These are phyloP conservation scores for Boehmeria nivea DNA, from an alignment of 306 rosid genomes.

Conservation along the genomic window DNA sequence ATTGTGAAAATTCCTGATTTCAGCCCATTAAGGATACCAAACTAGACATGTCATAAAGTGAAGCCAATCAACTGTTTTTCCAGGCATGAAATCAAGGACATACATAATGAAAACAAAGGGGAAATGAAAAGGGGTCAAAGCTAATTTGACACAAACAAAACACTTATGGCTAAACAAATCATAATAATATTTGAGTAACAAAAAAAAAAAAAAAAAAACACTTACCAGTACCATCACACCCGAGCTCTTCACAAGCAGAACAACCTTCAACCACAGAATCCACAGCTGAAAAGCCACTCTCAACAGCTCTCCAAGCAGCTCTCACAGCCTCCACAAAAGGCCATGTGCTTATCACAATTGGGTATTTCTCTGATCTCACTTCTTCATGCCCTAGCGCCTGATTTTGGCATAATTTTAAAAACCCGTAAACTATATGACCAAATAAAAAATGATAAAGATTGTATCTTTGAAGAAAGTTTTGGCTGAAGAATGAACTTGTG, in stretches of 20 bases:
- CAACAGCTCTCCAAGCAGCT: conserved; percentile 74
- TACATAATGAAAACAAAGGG: not conserved
- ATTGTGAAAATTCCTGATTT: too few relatives aligned
- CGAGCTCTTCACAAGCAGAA: conserved; percentile 77
- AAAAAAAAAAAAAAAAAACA: too few relatives aligned
- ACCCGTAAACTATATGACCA: not conserved
- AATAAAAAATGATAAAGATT: conserved; percentile 10
- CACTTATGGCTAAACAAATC: too few relatives aligned
- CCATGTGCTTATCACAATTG: conserved; percentile 90
- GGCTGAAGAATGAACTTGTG: too few relatives aligned
- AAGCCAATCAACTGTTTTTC: too few relatives aligned
- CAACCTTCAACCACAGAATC: conserved; percentile 92
- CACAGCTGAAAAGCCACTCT: conserved; percentile 66
- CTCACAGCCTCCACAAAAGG: conserved; percentile 90
- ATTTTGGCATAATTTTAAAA: too few relatives aligned
- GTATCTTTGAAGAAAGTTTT: not conserved
- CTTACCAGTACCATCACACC: conserved; percentile 94
- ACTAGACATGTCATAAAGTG: not conserved
- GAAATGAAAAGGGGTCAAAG: not conserved
- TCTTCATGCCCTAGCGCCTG: conserved; percentile 47
- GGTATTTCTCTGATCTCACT: conserved; percentile 38
- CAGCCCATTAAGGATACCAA: too few relatives aligned
- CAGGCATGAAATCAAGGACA: conserved; percentile 2
- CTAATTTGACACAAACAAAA: too few relatives aligned
- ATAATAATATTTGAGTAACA: too few relatives aligned